Evolutionary conservation across 495 filamentous ascomycete species (phyloP), one percentile per base, ranked within the genome.

Genomic region (Viridothelium virens): DNA sequence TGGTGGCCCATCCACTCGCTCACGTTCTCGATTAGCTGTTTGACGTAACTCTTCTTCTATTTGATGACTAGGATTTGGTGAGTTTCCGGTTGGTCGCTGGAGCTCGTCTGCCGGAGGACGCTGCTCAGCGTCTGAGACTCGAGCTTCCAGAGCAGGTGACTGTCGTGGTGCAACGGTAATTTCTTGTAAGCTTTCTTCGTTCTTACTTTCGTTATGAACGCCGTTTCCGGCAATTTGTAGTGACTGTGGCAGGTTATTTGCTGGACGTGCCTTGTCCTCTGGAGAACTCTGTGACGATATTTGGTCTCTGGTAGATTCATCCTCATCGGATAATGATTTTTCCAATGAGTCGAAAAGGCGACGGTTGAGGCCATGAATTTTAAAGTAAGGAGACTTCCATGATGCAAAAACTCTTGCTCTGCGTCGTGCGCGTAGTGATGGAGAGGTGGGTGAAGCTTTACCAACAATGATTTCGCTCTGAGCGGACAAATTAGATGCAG

Each of bases 381-480:
- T 14, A 18, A 63, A 9, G 0, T 41, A 9, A 47, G 61, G 61
- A 39, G 61, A 33, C 31, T 63, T 63, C 61, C 61, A 63, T 10
- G 31, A 41, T n/a, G 41, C 61, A 18, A 39, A 33, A 33, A 63
- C 37, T 36, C 53, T 59, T 36, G 12, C 41, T 2, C n/a, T 39
- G 10, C 41, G 61, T 33, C 61, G 3, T 33, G 61, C 11, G 18
- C 53, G 53, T 14, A 59, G 18, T 7, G 53, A 59, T 14, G 61
- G 41, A 18, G 61, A 47, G 16, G 61, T 63, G 4, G 37, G 37
- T 14, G 61, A 63, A 7, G 61, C 38, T 63, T 63, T 63, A 2
- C 61, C 61, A 41, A 41, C 61, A 47, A 63, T 47, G 41, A 63
- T 41, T 59, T 59, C 53, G 33, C 37, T 63, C 34, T 63, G 61